Evolutionary conservation across 148 eudicot genomes (phyloP).

Genomic region (Euryodendron excelsum): DNA sequence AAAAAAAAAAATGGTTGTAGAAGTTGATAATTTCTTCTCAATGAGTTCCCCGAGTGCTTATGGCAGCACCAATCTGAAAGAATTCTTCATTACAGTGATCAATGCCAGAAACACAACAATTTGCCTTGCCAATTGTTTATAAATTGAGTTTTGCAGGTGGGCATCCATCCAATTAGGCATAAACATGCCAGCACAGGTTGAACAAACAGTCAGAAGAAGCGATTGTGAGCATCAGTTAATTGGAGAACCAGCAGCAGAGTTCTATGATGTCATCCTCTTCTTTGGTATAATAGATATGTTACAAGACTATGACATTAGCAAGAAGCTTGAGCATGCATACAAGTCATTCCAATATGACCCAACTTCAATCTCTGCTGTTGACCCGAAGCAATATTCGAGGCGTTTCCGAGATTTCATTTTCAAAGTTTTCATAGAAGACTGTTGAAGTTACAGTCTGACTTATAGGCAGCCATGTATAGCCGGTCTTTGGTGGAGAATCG

Average conservation of each 20-base stretch:
- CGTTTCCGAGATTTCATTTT: no score
- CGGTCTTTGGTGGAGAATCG: background rate
- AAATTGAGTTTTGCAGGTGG: slow-evolving; percentile 36
- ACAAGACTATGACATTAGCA: slow-evolving; percentile 77
- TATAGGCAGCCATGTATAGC: slow-evolving; percentile 7
- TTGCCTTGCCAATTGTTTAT: no score
- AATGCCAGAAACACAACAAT: no score
- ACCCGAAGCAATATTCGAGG: slow-evolving; percentile 64
- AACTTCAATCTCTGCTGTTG: slow-evolving; percentile 74
- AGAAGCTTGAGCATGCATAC: slow-evolving; percentile 79
- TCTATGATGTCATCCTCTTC: slow-evolving; percentile 53
- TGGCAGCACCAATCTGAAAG: no score
- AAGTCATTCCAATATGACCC: slow-evolving; percentile 64
- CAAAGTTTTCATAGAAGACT: no score
- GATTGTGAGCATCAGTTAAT: slow-evolving; percentile 52
- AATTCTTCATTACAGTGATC: no score
- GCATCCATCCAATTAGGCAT: slow-evolving; percentile 47
- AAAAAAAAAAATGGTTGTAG: no score
- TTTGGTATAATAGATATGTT: no score
- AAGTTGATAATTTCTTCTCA: background rate
- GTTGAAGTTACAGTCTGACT: no score
- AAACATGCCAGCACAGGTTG: slow-evolving; percentile 64
- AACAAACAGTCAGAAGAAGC: slow-evolving; percentile 49
- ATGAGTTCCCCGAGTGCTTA: background rate
- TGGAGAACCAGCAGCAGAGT: slow-evolving; percentile 67